These are phyloP conservation scores for Penicillium samsonianum DNA, from an alignment of 495 filamentous ascomycete genomes.

Conservation along the genomic window DNA sequence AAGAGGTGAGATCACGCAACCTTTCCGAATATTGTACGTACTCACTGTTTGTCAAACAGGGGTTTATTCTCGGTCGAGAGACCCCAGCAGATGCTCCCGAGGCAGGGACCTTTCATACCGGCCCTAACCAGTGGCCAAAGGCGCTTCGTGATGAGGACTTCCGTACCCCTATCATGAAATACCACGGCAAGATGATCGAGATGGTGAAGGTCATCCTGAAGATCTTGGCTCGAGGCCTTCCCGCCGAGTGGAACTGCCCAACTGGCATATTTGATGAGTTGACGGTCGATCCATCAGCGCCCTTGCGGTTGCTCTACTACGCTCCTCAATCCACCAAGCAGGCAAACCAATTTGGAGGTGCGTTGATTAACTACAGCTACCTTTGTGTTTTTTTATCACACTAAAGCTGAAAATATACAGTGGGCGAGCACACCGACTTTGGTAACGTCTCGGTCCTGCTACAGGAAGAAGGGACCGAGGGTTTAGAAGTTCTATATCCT, in stretches of 20 bases:
- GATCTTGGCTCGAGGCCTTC: slow-evolving; percentile 10
- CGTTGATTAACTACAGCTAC: neutral
- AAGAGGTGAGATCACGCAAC: slow-evolving; percentile 11
- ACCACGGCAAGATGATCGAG: slow-evolving; percentile 30
- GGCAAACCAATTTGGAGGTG: slow-evolving; percentile 8
- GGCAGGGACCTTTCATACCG: slow-evolving; percentile 17
- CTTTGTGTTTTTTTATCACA: too few relatives aligned
- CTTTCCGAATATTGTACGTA: too few relatives aligned
- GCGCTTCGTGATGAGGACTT: slow-evolving; percentile 39
- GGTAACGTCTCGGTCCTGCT: slow-evolving; percentile 39
- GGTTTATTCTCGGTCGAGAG: slow-evolving; percentile 34
- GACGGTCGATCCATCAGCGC: slow-evolving; percentile 26
- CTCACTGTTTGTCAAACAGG: neutral
- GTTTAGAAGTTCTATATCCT: slow-evolving; percentile 17
- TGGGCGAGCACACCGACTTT: slow-evolving; percentile 43
- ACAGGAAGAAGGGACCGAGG: slow-evolving; percentile 24
- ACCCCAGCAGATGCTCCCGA: slow-evolving; percentile 31
- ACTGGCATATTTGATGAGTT: slow-evolving; percentile 6
- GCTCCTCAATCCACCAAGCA: slow-evolving; percentile 29
- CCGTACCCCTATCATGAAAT: slow-evolving; percentile 37
- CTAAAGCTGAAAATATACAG: neutral
- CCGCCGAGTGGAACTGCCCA: slow-evolving; percentile 13
- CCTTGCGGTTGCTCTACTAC: slow-evolving; percentile 33
- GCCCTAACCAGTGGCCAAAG: slow-evolving; percentile 47
- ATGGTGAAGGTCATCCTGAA: slow-evolving; percentile 12